Percentiles rank a stretch among this genome's conserved stretches.
phyloP scores from a whole-genome alignment of 2,329 filamentous ascomycete species.

The Orbilia quercus region DNA sequence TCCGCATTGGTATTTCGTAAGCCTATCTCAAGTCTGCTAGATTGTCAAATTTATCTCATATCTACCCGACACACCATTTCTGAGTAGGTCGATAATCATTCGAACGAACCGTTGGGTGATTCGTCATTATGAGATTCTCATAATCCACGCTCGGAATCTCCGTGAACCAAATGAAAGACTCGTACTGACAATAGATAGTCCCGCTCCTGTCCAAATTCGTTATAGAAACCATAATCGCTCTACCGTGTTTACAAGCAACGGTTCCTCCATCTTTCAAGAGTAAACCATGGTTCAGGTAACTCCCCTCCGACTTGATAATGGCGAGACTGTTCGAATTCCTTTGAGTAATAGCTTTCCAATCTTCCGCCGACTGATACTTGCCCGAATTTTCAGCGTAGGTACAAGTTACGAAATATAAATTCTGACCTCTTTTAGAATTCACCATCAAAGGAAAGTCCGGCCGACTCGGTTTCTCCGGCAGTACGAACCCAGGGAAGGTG shows the following conservation, averaged over 20 bases:
- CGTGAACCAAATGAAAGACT: slow-evolving; percentile 30
- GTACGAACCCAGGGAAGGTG: slow-evolving; percentile 29
- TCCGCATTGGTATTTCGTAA: too few species aligned
- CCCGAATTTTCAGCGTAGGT: slow-evolving; percentile 7
- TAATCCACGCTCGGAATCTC: slow-evolving; percentile 38
- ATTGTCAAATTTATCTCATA: too few species aligned
- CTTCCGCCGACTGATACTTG: slow-evolving; percentile 10
- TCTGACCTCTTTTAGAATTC: neutral
- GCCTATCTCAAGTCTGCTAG: too few species aligned
- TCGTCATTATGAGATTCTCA: slow-evolving; percentile 9
- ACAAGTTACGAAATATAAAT: slow-evolving; percentile 16
- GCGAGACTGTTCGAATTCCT: slow-evolving; percentile 33
- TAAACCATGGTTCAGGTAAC: slow-evolving; percentile 19
- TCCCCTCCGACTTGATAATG: slow-evolving; percentile 13
- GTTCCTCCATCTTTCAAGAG: slow-evolving; percentile 31
- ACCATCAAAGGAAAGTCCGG: slow-evolving; percentile 31
- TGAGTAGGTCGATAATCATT: slow-evolving; percentile 19
- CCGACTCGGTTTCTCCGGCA: slow-evolving; percentile 18
- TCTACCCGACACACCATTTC: slow-evolving; percentile 42
- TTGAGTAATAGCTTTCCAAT: slow-evolving; percentile 25
- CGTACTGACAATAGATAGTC: slow-evolving; percentile 27
- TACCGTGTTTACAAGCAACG: slow-evolving; percentile 23
- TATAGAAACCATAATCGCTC: slow-evolving; percentile 47
- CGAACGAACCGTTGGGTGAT: slow-evolving; percentile 13
- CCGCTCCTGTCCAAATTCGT: slow-evolving; percentile 25